A percentile compares a stretch with the other conserved stretches of the same genome.
phyloP scores from a whole-genome alignment of 108 stramenopile species.

The Aurantiochytrium sp. region DNA sequence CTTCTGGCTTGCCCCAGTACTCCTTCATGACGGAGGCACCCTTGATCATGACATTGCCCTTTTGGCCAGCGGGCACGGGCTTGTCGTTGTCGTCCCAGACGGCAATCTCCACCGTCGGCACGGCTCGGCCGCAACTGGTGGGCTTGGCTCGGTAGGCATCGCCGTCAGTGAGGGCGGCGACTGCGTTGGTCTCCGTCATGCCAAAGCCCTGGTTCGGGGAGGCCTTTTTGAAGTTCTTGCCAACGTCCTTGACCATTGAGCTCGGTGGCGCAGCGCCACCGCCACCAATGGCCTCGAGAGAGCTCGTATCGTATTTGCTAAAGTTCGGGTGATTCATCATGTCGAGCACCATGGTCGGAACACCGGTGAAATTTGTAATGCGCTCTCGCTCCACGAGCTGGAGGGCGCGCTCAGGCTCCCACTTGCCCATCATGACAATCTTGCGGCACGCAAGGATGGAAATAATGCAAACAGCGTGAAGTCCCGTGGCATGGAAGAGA shows the following conservation, averaged over 20 bases:
- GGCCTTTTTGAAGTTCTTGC: slow-evolving; percentile 1
- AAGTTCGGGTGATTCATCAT: slow-evolving; percentile 15
- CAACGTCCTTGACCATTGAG: background rate
- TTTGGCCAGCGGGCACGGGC: background rate
- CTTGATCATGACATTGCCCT: slow-evolving; percentile 3
- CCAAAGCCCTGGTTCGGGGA: background rate
- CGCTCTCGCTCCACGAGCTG: background rate
- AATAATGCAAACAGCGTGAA: background rate
- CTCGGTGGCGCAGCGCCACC: background rate
- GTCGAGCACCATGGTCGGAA: slow-evolving; percentile 21
- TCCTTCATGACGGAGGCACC: slow-evolving; percentile 51
- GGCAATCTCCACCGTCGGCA: background rate
- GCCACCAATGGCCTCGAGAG: background rate
- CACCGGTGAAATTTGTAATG: background rate
- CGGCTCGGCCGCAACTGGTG: background rate
- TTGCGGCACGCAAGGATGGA: background rate
- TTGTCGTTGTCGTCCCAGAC: background rate
- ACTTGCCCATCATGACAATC: slow-evolving; percentile 11
- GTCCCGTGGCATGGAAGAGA: background rate
- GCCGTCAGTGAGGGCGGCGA: background rate
- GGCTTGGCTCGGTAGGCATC: background rate
- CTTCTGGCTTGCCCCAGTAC: slow-evolving; percentile 71
- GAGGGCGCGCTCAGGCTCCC: background rate
- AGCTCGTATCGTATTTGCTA: background rate
- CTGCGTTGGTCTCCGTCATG: slow-evolving; percentile 21